Evolutionary conservation across 2,329 filamentous ascomycete genomes (phyloP).

Genomic region (Laburnicola sp.): DNA sequence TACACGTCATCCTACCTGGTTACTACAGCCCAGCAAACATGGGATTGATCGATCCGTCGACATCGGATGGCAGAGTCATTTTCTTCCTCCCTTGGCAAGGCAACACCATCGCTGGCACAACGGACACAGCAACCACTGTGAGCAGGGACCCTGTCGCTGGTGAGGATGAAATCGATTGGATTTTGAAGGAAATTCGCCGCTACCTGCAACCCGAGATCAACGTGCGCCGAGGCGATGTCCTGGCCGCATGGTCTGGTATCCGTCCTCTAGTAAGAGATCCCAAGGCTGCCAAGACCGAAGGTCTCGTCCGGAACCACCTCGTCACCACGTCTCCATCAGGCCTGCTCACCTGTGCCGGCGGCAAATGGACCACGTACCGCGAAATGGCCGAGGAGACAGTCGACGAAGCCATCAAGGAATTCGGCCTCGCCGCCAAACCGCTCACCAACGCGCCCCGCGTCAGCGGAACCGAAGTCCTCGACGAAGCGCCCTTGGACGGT

Average conservation of each 20-base stretch:
- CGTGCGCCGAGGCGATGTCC: constrained; percentile 81
- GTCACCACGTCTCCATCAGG: constrained; percentile 79
- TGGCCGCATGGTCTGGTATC: constrained; percentile 88
- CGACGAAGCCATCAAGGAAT: constrained; percentile 73
- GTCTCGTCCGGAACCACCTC: constrained; percentile 83
- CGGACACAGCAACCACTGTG: constrained; percentile 75
- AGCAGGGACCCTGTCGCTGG: constrained; percentile 73
- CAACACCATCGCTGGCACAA: constrained; percentile 88
- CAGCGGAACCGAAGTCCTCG: constrained; percentile 71
- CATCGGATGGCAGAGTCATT: constrained; percentile 85
- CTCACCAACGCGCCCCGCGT: constrained; percentile 66
- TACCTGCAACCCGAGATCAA: constrained; percentile 85
- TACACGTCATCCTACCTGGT: constrained; percentile 83
- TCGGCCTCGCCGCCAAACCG: constrained; percentile 62
- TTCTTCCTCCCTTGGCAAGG: constrained; percentile 95
- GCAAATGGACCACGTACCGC: constrained; percentile 92
- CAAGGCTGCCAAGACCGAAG: constrained; percentile 82
- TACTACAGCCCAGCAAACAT: constrained; percentile 85
- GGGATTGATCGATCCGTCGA: constrained; percentile 84
- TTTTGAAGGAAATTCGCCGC: constrained; percentile 77
- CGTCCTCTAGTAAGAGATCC: constrained; percentile 84
- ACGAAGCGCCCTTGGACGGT: constrained; percentile 71
- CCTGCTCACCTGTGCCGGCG: constrained; percentile 81
- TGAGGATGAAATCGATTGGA: constrained; percentile 86
- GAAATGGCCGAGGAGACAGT: constrained; percentile 92